phyloP scores from a whole-genome alignment of 176 grass and related monocot genomes.

The Raddia distichophylla region DNA sequence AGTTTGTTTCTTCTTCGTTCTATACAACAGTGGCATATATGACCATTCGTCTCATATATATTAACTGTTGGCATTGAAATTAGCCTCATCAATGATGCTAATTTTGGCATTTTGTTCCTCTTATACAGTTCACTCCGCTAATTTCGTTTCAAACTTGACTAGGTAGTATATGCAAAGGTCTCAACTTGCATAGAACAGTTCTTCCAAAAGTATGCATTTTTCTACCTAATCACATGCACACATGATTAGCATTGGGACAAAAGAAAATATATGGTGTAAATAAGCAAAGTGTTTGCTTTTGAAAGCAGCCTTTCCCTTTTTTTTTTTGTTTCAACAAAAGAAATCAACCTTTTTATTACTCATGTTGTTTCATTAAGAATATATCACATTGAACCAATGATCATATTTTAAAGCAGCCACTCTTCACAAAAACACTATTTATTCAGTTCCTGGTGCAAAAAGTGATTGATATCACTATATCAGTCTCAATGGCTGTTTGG shows the following conservation, averaged over 20 bases:
- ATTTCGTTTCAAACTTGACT: background rate
- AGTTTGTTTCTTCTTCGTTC: conserved; percentile 4
- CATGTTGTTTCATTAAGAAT: background rate
- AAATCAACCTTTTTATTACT: background rate
- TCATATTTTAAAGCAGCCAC: background rate
- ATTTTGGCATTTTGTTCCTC: background rate
- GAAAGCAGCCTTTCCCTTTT: too few relatives aligned
- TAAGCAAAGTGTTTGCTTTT: background rate
- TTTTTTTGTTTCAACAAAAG: background rate
- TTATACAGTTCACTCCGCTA: background rate
- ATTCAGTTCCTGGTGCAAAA: background rate
- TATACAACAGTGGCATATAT: background rate
- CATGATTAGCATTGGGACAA: background rate
- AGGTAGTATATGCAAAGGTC: background rate
- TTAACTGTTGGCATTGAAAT: background rate
- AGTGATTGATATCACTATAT: background rate
- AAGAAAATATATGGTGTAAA: background rate
- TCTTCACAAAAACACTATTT: background rate
- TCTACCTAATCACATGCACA: background rate
- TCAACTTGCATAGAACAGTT: background rate
- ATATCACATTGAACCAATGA: background rate
- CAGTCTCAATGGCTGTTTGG: background rate
- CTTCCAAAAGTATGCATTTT: background rate
- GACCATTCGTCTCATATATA: background rate
- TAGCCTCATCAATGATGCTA: background rate